phyloP scores from a whole-genome alignment of 2,329 filamentous ascomycete species.

The Phoma sp. region DNA sequence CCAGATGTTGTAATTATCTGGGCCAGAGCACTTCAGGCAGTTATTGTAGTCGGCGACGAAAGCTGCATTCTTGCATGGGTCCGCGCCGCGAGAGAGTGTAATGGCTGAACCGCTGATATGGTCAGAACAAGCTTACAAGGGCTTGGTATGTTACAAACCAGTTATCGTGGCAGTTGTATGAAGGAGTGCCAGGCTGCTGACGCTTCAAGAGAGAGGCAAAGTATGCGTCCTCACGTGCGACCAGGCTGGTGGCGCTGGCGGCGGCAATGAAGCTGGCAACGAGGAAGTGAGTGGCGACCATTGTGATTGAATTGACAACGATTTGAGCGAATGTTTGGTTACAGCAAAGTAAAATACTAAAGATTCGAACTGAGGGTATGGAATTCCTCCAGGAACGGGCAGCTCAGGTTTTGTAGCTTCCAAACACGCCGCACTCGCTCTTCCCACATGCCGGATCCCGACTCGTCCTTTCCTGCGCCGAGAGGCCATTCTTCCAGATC shows the following conservation, averaged over 20 bases:
- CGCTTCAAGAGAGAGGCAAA: conserved; percentile 49
- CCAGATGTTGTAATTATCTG: conserved; percentile 56
- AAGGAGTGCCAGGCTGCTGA: conserved; percentile 55
- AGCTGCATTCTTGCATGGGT: conserved; percentile 49
- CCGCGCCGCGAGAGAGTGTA: conserved; percentile 48
- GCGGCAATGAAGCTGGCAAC: conserved; percentile 22
- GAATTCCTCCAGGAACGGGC: not conserved
- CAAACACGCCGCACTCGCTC: conserved; percentile 2
- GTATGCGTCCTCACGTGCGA: conserved; percentile 18
- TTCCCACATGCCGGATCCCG: not conserved
- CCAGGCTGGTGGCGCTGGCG: conserved; percentile 17
- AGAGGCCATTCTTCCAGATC: not conserved
- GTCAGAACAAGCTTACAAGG: not conserved
- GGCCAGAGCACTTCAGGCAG: conserved; percentile 56
- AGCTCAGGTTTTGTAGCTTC: conserved; percentile 24
- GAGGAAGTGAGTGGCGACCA: conserved; percentile 24
- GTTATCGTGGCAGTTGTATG: conserved; percentile 60
- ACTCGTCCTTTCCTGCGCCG: not conserved
- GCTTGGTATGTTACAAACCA: conserved; percentile 40
- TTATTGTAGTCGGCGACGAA: conserved; percentile 54
- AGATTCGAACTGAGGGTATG: not conserved
- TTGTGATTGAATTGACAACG: conserved; percentile 8
- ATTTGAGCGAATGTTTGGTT: conserved; percentile 6
- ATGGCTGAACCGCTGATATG: conserved; percentile 37
- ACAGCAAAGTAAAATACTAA: not conserved